Conservation (phyloP, 257 asterid genomes). For the Handroanthus guayacan region DNA sequence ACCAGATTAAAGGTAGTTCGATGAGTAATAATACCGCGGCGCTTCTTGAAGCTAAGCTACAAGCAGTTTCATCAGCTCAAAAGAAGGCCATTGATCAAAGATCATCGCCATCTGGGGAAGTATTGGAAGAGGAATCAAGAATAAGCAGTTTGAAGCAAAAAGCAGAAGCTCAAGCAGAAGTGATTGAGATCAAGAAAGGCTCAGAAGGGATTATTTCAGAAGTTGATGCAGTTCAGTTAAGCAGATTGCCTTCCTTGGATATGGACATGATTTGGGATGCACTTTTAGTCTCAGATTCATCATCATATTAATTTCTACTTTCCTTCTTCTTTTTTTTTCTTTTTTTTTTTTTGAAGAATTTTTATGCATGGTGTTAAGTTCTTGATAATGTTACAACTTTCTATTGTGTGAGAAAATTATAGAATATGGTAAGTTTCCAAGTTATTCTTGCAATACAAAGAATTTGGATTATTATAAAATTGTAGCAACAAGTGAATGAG, state of each 20-base stretch:
- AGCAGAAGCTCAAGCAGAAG: conserved; percentile 35
- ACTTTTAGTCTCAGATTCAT: conserved; percentile 65
- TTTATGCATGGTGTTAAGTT: conserved; percentile 31
- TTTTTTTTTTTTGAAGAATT: not conserved
- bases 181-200: conserved; percentile 40
- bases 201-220: conserved; percentile 42
- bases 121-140: not conserved
- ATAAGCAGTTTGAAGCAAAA: not conserved
- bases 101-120: conserved; percentile 4
- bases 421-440: conserved; percentile 10
- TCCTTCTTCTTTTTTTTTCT: not conserved
- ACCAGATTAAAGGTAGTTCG: conserved; percentile 45
- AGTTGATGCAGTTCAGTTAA: conserved; percentile 62
- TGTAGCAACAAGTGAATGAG: not conserved
- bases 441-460: not conserved
- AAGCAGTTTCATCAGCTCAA: conserved; percentile 45
- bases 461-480: not conserved
- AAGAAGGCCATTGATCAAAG: conserved; percentile 27
- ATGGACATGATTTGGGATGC: conserved; percentile 96
- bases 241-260: conserved; percentile 85
- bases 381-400: conserved; percentile 9
- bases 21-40: conserved; percentile 45
- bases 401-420: conserved; percentile 19
- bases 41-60: conserved; percentile 56
- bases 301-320: conserved; percentile 20